These are phyloP conservation scores for Ustilago bromivora DNA, from an alignment of 1,284 basidiomycete species.

Conservation along the genomic window DNA sequence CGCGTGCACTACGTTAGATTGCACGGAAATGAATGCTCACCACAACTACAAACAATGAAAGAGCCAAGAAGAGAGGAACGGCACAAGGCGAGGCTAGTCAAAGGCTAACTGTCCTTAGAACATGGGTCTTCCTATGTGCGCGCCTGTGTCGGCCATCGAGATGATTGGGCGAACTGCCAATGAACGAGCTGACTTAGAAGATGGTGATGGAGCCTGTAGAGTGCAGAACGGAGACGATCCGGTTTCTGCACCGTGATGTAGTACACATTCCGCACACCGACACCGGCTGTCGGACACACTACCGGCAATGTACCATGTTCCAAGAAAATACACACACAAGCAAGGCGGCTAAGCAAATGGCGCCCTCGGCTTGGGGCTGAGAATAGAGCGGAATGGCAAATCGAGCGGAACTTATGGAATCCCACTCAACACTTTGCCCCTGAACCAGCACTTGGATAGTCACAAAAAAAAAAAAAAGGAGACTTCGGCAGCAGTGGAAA, in stretches of 20 bases:
- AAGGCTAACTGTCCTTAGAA: background rate
- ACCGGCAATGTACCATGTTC: background rate
- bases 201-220: background rate
- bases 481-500: constrained; percentile 1
- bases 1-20: background rate
- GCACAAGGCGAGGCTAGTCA: background rate
- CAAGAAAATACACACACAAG: background rate
- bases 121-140: background rate
- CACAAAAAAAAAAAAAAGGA: constrained; percentile 6
- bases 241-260: constrained; percentile 23
- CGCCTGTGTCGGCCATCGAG: constrained; percentile 2
- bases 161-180: constrained; percentile 1
- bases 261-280: constrained; percentile 25
- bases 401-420: constrained; percentile 2
- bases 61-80: background rate
- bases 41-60: background rate
- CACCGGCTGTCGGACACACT: constrained; percentile 7
- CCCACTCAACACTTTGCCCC: background rate
- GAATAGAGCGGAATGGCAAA: constrained; percentile 4
- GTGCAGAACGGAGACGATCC: constrained; percentile 14
- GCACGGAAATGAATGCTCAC: background rate
- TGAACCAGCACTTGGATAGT: background rate
- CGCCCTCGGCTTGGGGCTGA: constrained; percentile 2
- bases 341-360: background rate
- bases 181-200: background rate